These are phyloP conservation scores for Neofusicoccum parvum DNA, from an alignment of 2,329 filamentous ascomycete genomes.

Conservation along the genomic window DNA sequence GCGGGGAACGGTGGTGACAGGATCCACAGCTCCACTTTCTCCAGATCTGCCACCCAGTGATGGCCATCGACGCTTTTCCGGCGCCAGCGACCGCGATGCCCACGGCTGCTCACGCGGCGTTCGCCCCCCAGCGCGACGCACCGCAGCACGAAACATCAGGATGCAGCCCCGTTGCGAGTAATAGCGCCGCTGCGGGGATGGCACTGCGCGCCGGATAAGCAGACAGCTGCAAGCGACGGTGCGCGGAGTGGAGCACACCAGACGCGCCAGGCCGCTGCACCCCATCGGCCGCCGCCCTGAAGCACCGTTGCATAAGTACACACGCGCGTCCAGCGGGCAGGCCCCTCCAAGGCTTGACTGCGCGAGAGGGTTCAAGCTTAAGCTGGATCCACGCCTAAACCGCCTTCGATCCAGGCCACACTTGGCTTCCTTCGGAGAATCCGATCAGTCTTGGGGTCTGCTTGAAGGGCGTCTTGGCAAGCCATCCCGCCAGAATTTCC, in stretches of 20 bases:
- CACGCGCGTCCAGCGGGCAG: background rate
- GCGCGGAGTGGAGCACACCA: background rate
- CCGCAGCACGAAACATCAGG: too few species aligned
- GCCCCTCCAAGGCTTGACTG: background rate
- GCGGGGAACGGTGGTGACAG: background rate
- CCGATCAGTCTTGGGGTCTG: conserved; percentile 2
- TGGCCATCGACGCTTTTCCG: background rate
- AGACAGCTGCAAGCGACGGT: background rate
- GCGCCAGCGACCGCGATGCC: background rate
- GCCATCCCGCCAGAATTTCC: conserved; percentile 15
- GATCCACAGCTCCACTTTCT: conserved; percentile 12
- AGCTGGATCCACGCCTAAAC: background rate
- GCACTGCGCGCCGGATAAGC: background rate
- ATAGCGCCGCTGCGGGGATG: background rate
- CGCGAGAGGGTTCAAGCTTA: background rate
- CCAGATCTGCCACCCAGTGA: conserved; percentile 3
- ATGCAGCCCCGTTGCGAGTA: background rate
- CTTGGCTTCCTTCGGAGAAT: conserved; percentile 16
- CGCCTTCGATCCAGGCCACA: background rate
- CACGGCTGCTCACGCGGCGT: background rate
- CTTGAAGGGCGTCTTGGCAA: conserved; percentile 13
- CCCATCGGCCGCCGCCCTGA: background rate
- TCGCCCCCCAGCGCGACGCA: background rate
- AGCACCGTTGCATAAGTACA: background rate
- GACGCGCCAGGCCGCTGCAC: too few species aligned